Base-by-base conservation (phyloP, 2,329 filamentous ascomycete species). In the Tothia fuscella region DNA sequence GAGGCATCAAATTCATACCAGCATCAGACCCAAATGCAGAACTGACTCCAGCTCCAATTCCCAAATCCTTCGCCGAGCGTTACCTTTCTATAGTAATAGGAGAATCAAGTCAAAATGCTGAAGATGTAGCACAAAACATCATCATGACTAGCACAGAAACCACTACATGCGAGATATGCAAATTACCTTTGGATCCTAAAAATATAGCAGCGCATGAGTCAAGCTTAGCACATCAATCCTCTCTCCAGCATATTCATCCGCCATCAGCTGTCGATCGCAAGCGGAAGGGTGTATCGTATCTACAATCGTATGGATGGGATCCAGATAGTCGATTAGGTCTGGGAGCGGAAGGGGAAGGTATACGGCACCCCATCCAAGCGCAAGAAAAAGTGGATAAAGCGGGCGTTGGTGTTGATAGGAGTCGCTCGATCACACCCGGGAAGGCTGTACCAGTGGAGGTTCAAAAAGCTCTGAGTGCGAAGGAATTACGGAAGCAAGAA, bases 351-450 rank as follows among this genome's bases (percentile, higher is more conserved):
- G 78, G 82, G 1, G 63, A 70, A 52, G 88, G 88, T 3, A 79
- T 85, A 46, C 68, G 80, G 30, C 79, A 78, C 49, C 88, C 88
- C 1, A 68, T 95, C 47, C 86, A 86, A 55, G 65, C 74, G 1
- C 72, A 69, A 45, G 65, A 72, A 42, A 94, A 94, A 61, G 72
- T 78, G 32, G 76, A 89, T 54, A 86, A 73, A 3, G 64, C 82
- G 6, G 89, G 88, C 25, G 0, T 59, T 94, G 20, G 86, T 7
- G 28, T 16, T 17, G 20, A 25, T 10, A 22, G 16, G 16, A 30
- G 9, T 29, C 13, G 14, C 6, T 12, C 10, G n/a, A 10, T 6
- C 6, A 31, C 21, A 22, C n/a, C 22, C 3, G 35, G 35, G 14
- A n/a, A 20, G 13, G 17, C 29, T 2, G 3, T 7, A 2, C 9